Conservation (phyloP, 2,329 filamentous ascomycete genomes). For the Malbranchea cinnamomea region DNA sequence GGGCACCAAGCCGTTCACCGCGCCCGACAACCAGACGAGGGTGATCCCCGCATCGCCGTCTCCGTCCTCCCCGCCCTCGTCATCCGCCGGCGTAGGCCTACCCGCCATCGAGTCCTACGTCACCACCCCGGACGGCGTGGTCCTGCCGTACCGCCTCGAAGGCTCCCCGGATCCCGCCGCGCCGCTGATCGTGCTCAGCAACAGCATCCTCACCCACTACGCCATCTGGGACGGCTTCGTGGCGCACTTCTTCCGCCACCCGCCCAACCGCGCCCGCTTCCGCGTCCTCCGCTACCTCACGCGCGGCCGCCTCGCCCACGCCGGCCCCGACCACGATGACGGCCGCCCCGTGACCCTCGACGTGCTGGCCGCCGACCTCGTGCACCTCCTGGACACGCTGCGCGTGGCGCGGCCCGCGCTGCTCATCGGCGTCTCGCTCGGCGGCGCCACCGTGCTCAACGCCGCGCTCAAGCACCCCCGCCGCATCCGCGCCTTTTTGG, state of each 20-base stretch:
- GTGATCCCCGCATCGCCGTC: constrained; percentile 34
- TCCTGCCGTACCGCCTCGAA: constrained; percentile 60
- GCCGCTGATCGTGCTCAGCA: constrained; percentile 60
- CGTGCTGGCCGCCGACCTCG: constrained; percentile 29
- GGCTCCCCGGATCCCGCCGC: constrained; percentile 52
- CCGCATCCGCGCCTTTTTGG: constrained; percentile 46
- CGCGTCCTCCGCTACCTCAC: constrained; percentile 64
- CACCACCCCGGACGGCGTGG: constrained; percentile 51
- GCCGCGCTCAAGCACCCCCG: constrained; percentile 52
- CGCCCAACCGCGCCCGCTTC: constrained; percentile 43
- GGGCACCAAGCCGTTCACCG: constrained; percentile 36
- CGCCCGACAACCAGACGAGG: constrained; percentile 39
- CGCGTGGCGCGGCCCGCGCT: constrained; percentile 51
- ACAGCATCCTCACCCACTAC: constrained; percentile 64
- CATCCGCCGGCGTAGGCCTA: too few relatives aligned
- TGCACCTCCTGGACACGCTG: constrained; percentile 53
- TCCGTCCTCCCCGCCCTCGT: constrained; percentile 20
- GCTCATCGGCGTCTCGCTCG: constrained; percentile 64
- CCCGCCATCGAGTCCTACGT: constrained; percentile 52
- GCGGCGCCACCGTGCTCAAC: constrained; percentile 63
- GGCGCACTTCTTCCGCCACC: constrained; percentile 38
- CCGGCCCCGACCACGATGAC: too few relatives aligned
- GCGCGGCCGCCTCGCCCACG: constrained; percentile 46
- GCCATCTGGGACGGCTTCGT: constrained; percentile 72
- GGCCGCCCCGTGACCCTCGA: constrained; percentile 31